These are phyloP conservation scores for Urtica urens DNA, from an alignment of 306 rosid genomes.

Conservation along the genomic window DNA sequence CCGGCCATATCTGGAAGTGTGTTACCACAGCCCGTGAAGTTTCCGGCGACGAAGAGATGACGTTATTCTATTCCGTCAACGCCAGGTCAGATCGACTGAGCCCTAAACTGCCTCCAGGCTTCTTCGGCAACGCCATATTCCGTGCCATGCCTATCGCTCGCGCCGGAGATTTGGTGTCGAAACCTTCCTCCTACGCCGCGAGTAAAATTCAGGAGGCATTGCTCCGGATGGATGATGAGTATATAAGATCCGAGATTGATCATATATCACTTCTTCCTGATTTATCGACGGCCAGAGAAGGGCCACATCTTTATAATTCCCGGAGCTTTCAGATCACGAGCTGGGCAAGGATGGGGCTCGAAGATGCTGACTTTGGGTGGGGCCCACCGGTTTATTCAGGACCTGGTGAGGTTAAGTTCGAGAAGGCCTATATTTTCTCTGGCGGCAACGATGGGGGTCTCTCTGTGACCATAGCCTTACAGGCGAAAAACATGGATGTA, in stretches of 20 bases:
- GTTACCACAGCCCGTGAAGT: conserved; percentile 50
- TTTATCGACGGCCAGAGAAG: conserved; percentile 47
- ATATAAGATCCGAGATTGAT: conserved; percentile 56
- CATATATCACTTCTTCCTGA: conserved; percentile 53
- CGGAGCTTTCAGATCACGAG: conserved; percentile 61
- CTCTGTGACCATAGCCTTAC: background rate
- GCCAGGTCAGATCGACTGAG: no score
- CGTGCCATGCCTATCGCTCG: conserved; percentile 38
- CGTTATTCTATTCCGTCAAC: conserved; percentile 43
- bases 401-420: conserved; percentile 55
- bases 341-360: conserved; percentile 61
- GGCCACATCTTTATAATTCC: conserved; percentile 25
- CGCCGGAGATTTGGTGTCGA: conserved; percentile 48
- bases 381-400: conserved; percentile 80
- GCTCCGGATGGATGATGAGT: conserved; percentile 41
- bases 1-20: conserved; percentile 63
- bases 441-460: conserved; percentile 44
- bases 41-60: conserved; percentile 47
- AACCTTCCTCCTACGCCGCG: conserved; percentile 57
- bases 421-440: conserved; percentile 49
- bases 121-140: conserved; percentile 16
- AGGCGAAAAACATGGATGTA: background rate
- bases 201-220: conserved; percentile 47
- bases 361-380: conserved; percentile 89
- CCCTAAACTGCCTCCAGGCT: no score